phyloP scores from a whole-genome alignment of 1,139 yeast genomes.

The Pneumocystis murina region DNA sequence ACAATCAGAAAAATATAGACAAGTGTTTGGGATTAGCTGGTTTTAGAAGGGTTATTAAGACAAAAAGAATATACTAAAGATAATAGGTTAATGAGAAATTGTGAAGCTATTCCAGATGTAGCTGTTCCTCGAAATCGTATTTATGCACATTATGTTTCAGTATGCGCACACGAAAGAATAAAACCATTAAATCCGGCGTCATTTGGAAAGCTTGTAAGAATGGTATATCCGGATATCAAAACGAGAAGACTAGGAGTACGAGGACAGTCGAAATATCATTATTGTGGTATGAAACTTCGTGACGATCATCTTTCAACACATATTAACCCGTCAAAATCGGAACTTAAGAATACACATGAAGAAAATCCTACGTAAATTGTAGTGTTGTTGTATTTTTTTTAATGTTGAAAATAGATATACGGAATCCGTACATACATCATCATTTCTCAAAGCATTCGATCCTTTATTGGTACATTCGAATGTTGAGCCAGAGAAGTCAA shows the following conservation, averaged over 20 bases:
- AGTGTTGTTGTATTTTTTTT: no score
- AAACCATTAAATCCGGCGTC: conserved; percentile 76
- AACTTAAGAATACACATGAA: not conserved
- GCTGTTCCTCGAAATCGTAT: conserved; percentile 75
- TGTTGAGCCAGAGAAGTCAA: conserved; percentile 3
- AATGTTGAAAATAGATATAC: not conserved
- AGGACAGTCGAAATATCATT: conserved; percentile 81
- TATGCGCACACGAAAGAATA: conserved; percentile 52
- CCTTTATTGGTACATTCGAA: conserved; percentile 1
- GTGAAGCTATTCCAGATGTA: conserved; percentile 48
- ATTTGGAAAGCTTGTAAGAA: conserved; percentile 67
- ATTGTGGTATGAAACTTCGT: conserved; percentile 62
- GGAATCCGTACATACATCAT: not conserved
- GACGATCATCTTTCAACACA: conserved; percentile 29
- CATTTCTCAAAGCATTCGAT: not conserved
- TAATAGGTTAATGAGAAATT: conserved; percentile 34
- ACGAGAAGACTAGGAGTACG: conserved; percentile 78
- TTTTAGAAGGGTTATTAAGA: conserved; percentile 20
- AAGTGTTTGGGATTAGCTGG: conserved; percentile 73
- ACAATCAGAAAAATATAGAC: conserved; percentile 50
- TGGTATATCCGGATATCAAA: conserved; percentile 57
- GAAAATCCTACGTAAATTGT: not conserved
- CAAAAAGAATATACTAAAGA: no score
- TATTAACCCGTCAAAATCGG: not conserved
- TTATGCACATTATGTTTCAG: conserved; percentile 61